Percentiles rank a stretch among this genome's conserved stretches.
Evolutionary conservation across 2,329 filamentous ascomycete genomes (phyloP).

Genomic region (Sordariomycetes sp.): DNA sequence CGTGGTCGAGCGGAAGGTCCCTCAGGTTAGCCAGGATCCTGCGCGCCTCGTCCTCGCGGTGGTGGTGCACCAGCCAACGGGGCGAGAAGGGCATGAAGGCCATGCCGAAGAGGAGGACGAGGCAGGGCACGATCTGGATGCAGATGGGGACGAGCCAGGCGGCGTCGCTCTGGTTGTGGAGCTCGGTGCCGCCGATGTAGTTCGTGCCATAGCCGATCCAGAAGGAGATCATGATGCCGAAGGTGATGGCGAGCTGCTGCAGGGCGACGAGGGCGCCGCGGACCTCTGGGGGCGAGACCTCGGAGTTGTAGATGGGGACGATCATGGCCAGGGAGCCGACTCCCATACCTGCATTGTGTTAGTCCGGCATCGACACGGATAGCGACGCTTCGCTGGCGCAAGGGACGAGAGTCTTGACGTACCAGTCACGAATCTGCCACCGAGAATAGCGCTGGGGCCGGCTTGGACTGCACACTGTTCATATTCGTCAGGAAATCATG

Average conservation of each 20-base stretch:
- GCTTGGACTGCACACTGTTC: conserved; percentile 1
- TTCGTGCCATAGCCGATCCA: conserved; percentile 58
- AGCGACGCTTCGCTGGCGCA: neutral
- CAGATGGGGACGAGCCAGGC: conserved; percentile 67
- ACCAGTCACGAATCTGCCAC: conserved; percentile 3
- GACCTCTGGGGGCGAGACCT: conserved; percentile 31
- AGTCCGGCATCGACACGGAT: conserved; percentile 22
- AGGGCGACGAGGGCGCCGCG: conserved; percentile 31
- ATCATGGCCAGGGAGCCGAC: conserved; percentile 61
- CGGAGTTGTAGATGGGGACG: conserved; percentile 43
- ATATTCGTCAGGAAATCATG: no score
- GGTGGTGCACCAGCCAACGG: conserved; percentile 63
- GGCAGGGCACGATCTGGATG: conserved; percentile 58
- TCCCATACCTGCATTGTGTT: conserved; percentile 33
- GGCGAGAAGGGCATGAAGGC: conserved; percentile 73
- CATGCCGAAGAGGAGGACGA: conserved; percentile 59
- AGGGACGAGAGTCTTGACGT: neutral
- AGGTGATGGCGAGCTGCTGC: conserved; percentile 44
- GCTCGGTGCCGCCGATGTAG: conserved; percentile 46
- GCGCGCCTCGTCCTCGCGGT: conserved; percentile 57
- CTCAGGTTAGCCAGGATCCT: conserved; percentile 54
- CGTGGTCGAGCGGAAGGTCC: conserved; percentile 47
- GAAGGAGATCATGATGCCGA: conserved; percentile 54
- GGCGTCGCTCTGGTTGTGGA: conserved; percentile 46
- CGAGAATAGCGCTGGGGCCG: conserved; percentile 2